Percentiles rank a stretch among this genome's conserved stretches.
These are phyloP conservation scores for Wallacemonas sp. DNA, from an alignment of 208 protist genomes.

Conservation along the genomic window DNA sequence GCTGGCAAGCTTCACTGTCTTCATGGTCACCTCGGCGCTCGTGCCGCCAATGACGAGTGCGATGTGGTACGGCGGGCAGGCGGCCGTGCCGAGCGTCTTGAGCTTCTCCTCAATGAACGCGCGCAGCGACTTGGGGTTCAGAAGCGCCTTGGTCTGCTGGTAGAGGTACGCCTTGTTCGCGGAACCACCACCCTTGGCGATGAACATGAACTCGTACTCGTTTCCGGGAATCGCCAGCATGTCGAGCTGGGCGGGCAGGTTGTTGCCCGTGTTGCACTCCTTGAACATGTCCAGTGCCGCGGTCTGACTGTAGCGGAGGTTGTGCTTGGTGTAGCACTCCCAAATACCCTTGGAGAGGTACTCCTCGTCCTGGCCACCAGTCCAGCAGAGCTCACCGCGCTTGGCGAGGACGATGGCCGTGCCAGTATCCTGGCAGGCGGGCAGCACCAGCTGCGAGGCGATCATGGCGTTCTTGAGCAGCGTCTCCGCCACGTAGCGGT, in stretches of 20 bases:
- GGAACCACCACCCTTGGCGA: conserved; percentile 97
- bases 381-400: conserved; percentile 96
- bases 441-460: conserved; percentile 88
- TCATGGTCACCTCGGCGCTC: conserved; percentile 97
- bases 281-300: conserved; percentile 97
- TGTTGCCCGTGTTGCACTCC: conserved; percentile 97
- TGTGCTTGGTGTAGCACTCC: conserved; percentile 94
- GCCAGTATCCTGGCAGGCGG: conserved; percentile 96
- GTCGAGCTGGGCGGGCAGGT: conserved; percentile 98
- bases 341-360: conserved; percentile 95
- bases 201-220: conserved; percentile 97
- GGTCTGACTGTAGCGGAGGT: conserved; percentile 97
- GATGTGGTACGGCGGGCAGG: conserved; percentile 98
- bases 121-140: conserved; percentile 92
- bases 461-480: conserved; percentile 97
- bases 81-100: conserved; percentile 94
- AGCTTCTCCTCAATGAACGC: conserved; percentile 95
- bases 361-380: conserved; percentile 95
- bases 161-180: conserved; percentile 98
- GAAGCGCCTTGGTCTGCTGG: conserved; percentile 96
- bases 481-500: conserved; percentile 95
- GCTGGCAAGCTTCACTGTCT: conserved; percentile 96
- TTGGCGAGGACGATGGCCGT: conserved; percentile 98
- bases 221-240: conserved; percentile 92
- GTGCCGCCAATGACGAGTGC: conserved; percentile 97